phyloP scores from a whole-genome alignment of 2,329 filamentous ascomycete genomes.

The Aspergillus ochraceoroseus region DNA sequence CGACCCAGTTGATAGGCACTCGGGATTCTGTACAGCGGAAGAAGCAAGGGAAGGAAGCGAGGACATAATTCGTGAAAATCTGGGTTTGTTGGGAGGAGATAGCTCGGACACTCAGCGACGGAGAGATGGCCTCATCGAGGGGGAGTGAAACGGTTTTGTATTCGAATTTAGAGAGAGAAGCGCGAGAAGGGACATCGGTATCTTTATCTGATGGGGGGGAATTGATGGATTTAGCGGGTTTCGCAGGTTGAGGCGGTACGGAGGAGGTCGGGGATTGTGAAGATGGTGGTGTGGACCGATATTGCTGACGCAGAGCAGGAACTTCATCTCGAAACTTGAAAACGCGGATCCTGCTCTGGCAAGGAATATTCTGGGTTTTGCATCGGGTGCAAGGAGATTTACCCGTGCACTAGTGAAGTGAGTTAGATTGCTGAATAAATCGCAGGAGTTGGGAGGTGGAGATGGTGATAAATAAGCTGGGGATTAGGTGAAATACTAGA shows the following conservation, averaged over 20 bases:
- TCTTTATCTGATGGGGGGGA: neutral
- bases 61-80: constrained; percentile 28
- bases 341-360: constrained; percentile 24
- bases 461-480: too few relatives aligned
- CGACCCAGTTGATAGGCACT: constrained; percentile 28
- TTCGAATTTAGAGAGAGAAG: neutral
- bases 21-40: constrained; percentile 29
- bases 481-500: too few relatives aligned
- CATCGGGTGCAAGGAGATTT: constrained; percentile 32
- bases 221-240: neutral
- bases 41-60: constrained; percentile 26
- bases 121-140: constrained; percentile 25
- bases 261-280: constrained; percentile 5
- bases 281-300: constrained; percentile 14
- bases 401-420: constrained; percentile 28
- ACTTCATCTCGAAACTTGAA: constrained; percentile 33
- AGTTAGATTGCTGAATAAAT: constrained; percentile 1
- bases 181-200: constrained; percentile 1
- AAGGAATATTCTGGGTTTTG: constrained; percentile 26
- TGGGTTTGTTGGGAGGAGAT: constrained; percentile 26
- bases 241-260: neutral
- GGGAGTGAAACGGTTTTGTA: constrained; percentile 13
- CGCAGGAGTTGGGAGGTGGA: too few relatives aligned
- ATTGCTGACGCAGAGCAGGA: constrained; percentile 27
- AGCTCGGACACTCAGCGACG: constrained; percentile 27